Evolutionary conservation across 2,329 filamentous ascomycete species (phyloP).

Genomic region (Incumbomyces delicatus): DNA sequence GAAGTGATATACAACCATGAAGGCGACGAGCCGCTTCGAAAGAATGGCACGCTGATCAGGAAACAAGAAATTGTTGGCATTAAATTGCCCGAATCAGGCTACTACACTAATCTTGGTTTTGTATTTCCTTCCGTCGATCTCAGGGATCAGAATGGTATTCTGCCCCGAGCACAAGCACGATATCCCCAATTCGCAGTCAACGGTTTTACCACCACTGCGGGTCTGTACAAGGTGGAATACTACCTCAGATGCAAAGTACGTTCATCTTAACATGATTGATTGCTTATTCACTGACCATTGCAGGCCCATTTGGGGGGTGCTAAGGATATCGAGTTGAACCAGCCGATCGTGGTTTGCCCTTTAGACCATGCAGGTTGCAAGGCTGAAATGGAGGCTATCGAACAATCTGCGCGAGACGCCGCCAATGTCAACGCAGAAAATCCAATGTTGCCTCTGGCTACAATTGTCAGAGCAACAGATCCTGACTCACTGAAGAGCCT

Average conservation of each 20-base stretch:
- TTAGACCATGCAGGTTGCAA: constrained; percentile 93
- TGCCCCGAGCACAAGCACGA: constrained; percentile 72
- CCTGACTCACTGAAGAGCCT: constrained; percentile 50
- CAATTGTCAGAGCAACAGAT: constrained; percentile 71
- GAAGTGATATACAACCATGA: constrained; percentile 98
- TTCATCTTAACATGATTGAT: constrained; percentile 10
- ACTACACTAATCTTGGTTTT: constrained; percentile 82
- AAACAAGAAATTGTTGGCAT: constrained; percentile 71
- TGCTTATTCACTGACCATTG: constrained; percentile 15
- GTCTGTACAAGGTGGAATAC: constrained; percentile 96
- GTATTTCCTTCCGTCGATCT: constrained; percentile 85
- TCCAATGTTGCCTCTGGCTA: constrained; percentile 79
- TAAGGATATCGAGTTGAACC: constrained; percentile 75
- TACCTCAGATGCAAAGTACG: constrained; percentile 85
- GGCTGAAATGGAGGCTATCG: constrained; percentile 97
- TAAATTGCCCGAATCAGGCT: constrained; percentile 82
- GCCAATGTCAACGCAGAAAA: constrained; percentile 79
- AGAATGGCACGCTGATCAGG: constrained; percentile 76
- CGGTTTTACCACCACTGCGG: constrained; percentile 88
- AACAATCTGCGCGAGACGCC: constrained; percentile 88
- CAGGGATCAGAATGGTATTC: constrained; percentile 74
- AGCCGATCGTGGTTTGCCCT: constrained; percentile 92
- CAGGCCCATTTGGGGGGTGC: constrained; percentile 83
- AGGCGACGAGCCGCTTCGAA: constrained; percentile 86
- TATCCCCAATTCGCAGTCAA: constrained; percentile 83